phyloP scores from a whole-genome alignment of 164 flowering plant species.

The Hamamelis virginiana region DNA sequence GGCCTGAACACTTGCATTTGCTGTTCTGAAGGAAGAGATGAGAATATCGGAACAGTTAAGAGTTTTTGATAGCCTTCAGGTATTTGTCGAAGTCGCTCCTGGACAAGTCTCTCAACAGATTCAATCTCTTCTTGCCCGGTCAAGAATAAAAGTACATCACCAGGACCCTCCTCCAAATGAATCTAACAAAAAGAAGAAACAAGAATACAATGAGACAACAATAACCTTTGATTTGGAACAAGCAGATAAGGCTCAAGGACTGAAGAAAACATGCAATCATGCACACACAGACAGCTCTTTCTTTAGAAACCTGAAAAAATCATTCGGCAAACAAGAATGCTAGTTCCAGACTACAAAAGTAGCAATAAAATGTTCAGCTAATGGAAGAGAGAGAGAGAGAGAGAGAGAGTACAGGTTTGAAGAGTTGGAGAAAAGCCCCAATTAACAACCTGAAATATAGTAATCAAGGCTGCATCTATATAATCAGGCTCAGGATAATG shows the following conservation, averaged over 20 bases:
- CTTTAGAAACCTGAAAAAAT: no score
- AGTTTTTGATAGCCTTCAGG: conserved; percentile 57
- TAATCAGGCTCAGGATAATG: conserved; percentile 64
- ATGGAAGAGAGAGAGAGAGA: background rate
- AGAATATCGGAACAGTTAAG: conserved; percentile 63
- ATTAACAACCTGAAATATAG: conserved; percentile 81
- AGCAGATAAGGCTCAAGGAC: no score
- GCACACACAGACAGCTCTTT: background rate
- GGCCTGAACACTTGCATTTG: conserved; percentile 83
- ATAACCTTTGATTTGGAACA: no score
- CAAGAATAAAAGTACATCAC: conserved; percentile 89
- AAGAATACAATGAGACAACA: background rate
- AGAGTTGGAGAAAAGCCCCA: background rate
- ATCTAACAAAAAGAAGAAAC: conserved; percentile 41
- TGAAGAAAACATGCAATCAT: background rate
- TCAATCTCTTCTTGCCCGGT: conserved; percentile 99
- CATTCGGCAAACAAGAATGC: no score
- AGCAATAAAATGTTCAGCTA: background rate
- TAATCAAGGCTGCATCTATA: conserved; percentile 70
- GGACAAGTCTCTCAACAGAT: conserved; percentile 71
- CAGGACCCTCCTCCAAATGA: conserved; percentile 86
- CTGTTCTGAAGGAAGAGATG: conserved; percentile 92
- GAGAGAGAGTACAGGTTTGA: background rate
- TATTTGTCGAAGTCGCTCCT: conserved; percentile 53
- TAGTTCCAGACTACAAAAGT: background rate